Evolutionary conservation across 106 monocot genomes (phyloP), one percentile per base, ranked within the genome.

Genomic region (Dendrobium huoshanense): DNA sequence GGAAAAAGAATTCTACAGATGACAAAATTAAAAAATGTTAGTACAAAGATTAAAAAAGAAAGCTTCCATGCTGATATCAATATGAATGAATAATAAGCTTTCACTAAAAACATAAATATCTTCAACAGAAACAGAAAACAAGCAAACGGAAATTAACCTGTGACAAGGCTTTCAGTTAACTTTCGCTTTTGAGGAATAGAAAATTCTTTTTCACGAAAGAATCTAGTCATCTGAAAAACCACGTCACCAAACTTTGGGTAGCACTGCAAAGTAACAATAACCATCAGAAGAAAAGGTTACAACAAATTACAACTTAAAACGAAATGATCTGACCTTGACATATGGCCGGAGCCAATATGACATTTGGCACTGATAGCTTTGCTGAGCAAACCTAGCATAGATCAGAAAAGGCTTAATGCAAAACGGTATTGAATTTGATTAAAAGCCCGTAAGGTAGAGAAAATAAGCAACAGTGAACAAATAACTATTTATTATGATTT

Each of bases 321-420:
- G 2, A 19, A 67, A 58, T 73, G 5, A 81, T 54, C 43, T 40
- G 29, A 98, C 98, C 91, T 98, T 89, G 56, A 92, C 77, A 84
- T 95, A 64, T 72, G 98, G 92, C 73, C 85, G 89, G 41, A 98
- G 85, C 98, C 98, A 98, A 59, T 83, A 88, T 79, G 98, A 98
- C 89, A 98, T 92, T 82, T 98, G 92, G 44, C 74, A 85, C 82
- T 92, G 94, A 78, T 72, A 79, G 79, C 75, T 91, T 86, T 85
- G 90, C 73, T 87, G 91, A 41, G 82, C 84, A 86, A 98, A 98
- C 87, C 94, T 98, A 80, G 80, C 22, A 76, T 3, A 76, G 49
- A 49, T 8, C 4, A 75, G 25, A 76, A 15, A 10, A 49, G 4
- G 8, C 1, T 49, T 76, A 20, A 51, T 16, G 25, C 2, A 76